Evolutionary conservation across 2,329 filamentous ascomycete genomes (phyloP).

Genomic region (Sporothrix phasma): DNA sequence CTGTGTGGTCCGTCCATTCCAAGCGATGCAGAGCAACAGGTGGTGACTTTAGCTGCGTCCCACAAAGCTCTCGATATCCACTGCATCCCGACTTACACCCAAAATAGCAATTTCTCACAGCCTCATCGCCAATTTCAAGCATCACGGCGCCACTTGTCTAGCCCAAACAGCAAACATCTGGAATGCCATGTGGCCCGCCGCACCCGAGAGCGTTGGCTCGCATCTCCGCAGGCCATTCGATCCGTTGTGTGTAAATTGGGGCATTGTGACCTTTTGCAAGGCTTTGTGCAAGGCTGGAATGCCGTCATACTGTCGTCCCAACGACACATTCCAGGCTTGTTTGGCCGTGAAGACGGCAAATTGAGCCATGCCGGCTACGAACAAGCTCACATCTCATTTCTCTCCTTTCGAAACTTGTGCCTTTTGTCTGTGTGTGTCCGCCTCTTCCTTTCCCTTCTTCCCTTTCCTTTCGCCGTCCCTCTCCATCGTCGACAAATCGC

Average conservation of each 20-base stretch:
- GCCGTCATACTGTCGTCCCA: conserved; percentile 17
- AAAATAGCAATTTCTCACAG: conserved; percentile 1
- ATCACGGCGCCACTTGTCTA: too few relatives aligned
- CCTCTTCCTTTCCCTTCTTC: background rate
- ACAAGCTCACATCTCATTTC: background rate
- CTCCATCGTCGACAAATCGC: background rate
- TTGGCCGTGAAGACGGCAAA: background rate
- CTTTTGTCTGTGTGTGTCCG: background rate
- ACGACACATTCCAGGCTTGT: conserved; percentile 23
- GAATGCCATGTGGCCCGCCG: background rate
- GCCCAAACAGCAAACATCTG: too few relatives aligned
- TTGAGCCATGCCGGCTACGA: background rate
- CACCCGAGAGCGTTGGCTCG: background rate
- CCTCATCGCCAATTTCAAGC: background rate
- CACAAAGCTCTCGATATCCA: background rate
- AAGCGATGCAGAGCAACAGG: background rate
- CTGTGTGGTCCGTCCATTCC: background rate
- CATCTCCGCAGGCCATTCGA: background rate
- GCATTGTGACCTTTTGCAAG: too few relatives aligned
- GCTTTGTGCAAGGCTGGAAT: conserved; percentile 11
- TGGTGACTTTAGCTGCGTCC: background rate
- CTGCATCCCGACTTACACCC: background rate
- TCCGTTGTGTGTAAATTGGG: background rate
- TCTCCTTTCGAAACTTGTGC: too few relatives aligned
- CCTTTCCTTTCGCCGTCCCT: background rate